phyloP scores from a whole-genome alignment of 441 rosid genomes.

The Populus hybrid region DNA sequence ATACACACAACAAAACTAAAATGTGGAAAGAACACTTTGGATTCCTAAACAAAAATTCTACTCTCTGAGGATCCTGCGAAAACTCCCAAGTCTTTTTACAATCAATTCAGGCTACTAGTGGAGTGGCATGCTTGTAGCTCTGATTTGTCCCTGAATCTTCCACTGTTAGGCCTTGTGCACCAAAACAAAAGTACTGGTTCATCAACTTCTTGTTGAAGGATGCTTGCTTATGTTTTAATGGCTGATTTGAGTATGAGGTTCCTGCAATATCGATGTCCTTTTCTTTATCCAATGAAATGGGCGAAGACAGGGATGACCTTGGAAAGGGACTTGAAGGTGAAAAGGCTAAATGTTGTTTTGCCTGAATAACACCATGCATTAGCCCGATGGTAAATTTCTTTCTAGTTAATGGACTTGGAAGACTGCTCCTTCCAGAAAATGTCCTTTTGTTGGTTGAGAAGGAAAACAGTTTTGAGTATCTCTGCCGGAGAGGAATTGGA shows the following conservation, averaged over 20 bases:
- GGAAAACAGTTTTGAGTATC: constrained; percentile 44
- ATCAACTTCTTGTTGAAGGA: constrained; percentile 47
- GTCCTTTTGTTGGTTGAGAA: constrained; percentile 39
- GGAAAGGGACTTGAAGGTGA: constrained; percentile 41
- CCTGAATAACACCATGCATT: constrained; percentile 69
- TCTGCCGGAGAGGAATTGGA: constrained; percentile 68
- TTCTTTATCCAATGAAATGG: constrained; percentile 32
- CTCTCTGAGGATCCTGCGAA: background rate
- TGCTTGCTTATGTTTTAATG: constrained; percentile 26
- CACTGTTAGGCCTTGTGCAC: constrained; percentile 62
- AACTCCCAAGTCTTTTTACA: constrained; percentile 1
- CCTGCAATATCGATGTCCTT: constrained; percentile 25
- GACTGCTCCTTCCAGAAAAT: constrained; percentile 40
- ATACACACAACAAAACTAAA: background rate
- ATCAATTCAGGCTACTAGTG: constrained; percentile 43
- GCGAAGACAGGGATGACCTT: constrained; percentile 35
- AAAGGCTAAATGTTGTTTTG: constrained; percentile 38
- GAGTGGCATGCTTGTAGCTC: constrained; percentile 39
- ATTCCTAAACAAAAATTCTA: background rate
- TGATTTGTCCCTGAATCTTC: constrained; percentile 34
- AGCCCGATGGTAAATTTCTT: constrained; percentile 61
- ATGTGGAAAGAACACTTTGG: background rate
- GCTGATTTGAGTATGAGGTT: constrained; percentile 5
- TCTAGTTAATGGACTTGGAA: constrained; percentile 75
- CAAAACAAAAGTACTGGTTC: constrained; percentile 70